These are phyloP conservation scores for Mariannaea sp. DNA, from an alignment of 2,329 filamentous ascomycete species.

Conservation along the genomic window DNA sequence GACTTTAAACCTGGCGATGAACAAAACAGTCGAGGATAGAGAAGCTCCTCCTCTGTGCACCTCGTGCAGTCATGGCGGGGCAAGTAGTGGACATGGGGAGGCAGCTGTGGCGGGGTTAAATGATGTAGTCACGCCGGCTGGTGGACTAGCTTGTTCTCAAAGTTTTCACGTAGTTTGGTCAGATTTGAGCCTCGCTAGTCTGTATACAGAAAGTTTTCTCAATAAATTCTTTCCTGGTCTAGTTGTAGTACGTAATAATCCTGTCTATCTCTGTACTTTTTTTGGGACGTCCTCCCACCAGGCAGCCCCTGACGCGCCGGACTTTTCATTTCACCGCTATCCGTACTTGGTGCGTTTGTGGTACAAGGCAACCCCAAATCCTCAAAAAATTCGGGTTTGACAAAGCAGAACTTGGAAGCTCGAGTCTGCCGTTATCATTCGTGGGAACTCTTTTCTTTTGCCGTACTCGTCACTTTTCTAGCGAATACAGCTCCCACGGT, in stretches of 20 bases:
- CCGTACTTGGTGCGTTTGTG: constrained; percentile 36
- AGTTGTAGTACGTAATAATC: background rate
- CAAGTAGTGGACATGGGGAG: constrained; percentile 19
- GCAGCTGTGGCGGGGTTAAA: constrained; percentile 33
- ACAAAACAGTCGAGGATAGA: constrained; percentile 5
- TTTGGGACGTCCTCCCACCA: constrained; percentile 1
- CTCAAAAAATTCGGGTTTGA: constrained; percentile 44
- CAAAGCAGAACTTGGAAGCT: constrained; percentile 40
- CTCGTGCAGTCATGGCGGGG: constrained; percentile 26
- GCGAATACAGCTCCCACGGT: constrained; percentile 37
- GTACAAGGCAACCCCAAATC: constrained; percentile 38
- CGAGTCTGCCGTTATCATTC: constrained; percentile 35
- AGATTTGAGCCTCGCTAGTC: background rate
- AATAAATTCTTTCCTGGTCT: background rate
- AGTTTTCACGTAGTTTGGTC: constrained; percentile 3
- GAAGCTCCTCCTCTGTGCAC: background rate
- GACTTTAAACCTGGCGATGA: too few relatives aligned
- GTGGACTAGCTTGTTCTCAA: background rate
- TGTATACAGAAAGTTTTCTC: background rate
- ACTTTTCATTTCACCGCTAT: constrained; percentile 43
- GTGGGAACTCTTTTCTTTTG: constrained; percentile 30
- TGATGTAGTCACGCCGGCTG: constrained; percentile 32
- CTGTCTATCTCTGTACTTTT: background rate
- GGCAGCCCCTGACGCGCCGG: constrained; percentile 32
- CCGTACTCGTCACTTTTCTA: constrained; percentile 31